Conservation (phyloP, 2,329 filamentous ascomycete species). For the Pochonia chlamydosporia region DNA sequence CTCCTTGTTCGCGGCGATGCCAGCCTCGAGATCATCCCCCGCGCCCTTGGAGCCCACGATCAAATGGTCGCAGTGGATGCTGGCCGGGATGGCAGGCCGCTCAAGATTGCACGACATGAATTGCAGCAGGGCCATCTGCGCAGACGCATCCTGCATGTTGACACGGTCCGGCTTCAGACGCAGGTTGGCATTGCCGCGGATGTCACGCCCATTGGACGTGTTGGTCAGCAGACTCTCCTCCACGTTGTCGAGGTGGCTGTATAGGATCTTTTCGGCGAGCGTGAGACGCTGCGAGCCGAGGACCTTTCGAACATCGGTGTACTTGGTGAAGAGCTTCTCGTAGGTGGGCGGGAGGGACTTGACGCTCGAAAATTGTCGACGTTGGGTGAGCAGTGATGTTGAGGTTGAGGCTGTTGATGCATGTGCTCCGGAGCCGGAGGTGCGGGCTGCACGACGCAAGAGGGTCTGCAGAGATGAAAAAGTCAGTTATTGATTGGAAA, state of each 20-base stretch:
- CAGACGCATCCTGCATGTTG: conserved; percentile 98
- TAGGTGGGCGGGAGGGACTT: conserved; percentile 63
- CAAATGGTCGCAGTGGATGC: conserved; percentile 98
- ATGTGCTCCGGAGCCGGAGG: conserved; percentile 20
- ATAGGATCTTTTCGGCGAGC: conserved; percentile 95
- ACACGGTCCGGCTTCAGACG: conserved; percentile 97
- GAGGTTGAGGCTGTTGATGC: conserved; percentile 3
- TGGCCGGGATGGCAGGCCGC: conserved; percentile 86
- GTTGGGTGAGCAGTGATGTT: conserved; percentile 13
- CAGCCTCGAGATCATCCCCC: conserved; percentile 74
- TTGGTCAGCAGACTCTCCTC: conserved; percentile 81
- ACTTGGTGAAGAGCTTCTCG: conserved; percentile 70
- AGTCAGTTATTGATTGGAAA: neutral
- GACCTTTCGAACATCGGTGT: conserved; percentile 68
- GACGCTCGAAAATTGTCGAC: conserved; percentile 32
- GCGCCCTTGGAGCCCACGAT: conserved; percentile 93
- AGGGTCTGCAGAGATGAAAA: conserved; percentile 26
- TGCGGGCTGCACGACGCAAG: conserved; percentile 23
- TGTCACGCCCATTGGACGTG: conserved; percentile 76
- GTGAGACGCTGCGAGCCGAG: conserved; percentile 67
- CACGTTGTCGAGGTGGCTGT: conserved; percentile 84
- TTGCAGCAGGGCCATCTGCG: conserved; percentile 96
- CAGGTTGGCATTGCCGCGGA: conserved; percentile 85
- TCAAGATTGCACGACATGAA: conserved; percentile 97
- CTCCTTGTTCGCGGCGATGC: conserved; percentile 89